A percentile compares a stretch with the other conserved stretches of the same genome.
Evolutionary conservation across 2,329 filamentous ascomycete species (phyloP).

Genomic region (Grosmannia clavigera): DNA sequence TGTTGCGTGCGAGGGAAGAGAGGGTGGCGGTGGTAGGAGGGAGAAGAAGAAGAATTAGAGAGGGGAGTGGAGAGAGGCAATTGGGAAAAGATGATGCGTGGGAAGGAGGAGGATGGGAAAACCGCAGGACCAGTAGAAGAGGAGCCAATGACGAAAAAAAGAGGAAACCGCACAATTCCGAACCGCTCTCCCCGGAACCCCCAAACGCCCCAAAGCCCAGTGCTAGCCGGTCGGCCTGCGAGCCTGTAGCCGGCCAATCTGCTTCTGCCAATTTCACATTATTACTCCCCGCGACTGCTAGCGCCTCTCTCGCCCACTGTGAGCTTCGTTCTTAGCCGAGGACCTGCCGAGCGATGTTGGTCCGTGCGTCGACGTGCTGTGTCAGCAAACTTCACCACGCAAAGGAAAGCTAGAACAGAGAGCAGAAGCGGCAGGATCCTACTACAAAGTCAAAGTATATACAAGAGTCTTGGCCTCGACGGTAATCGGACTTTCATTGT

Average conservation of each 20-base stretch:
- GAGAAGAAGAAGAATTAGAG: background rate
- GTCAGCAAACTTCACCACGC: background rate
- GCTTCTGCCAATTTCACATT: constrained; percentile 12
- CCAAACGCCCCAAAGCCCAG: background rate
- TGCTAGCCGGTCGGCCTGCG: background rate
- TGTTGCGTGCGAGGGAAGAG: background rate
- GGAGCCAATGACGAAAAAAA: constrained; percentile 5
- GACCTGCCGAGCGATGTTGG: background rate
- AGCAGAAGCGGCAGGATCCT: background rate
- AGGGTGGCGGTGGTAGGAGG: no score
- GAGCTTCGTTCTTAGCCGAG: background rate
- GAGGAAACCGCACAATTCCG: constrained; percentile 13
- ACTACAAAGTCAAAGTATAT: background rate
- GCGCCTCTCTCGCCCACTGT: background rate
- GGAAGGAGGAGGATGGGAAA: background rate
- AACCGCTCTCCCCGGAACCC: constrained; percentile 2
- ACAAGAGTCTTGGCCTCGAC: no score
- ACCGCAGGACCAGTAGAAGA: background rate
- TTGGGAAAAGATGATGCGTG: background rate
- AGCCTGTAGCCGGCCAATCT: constrained; percentile 10
- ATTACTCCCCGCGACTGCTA: constrained; percentile 5
- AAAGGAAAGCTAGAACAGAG: background rate
- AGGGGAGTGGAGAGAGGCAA: background rate
- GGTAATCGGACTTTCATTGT: no score
- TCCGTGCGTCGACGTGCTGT: background rate